These are phyloP conservation scores for Comarum palustre DNA, from an alignment of 306 rosid species.

Conservation along the genomic window DNA sequence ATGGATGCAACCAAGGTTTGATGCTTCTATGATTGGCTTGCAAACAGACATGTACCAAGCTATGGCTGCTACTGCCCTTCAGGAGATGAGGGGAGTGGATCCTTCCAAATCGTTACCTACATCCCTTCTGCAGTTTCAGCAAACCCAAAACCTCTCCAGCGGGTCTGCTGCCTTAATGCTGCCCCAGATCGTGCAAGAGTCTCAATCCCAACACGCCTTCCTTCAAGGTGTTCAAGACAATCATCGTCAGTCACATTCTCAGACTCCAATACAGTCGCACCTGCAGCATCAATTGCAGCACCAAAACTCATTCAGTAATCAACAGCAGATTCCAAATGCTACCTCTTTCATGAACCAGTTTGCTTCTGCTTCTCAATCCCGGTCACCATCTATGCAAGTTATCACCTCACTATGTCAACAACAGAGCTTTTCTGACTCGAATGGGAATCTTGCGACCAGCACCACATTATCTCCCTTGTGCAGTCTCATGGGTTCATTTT, in stretches of 20 bases:
- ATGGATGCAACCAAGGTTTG: slow-evolving; percentile 91
- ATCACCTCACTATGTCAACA: slow-evolving; percentile 68
- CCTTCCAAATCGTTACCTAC: slow-evolving; percentile 62
- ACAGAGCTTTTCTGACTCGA: slow-evolving; percentile 73
- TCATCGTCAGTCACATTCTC: slow-evolving; percentile 52
- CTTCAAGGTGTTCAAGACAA: slow-evolving; percentile 59
- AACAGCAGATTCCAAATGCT: slow-evolving; percentile 45
- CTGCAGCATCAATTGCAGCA: slow-evolving; percentile 62
- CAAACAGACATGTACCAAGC: slow-evolving; percentile 87
- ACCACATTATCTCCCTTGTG: slow-evolving; percentile 73
- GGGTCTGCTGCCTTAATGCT: slow-evolving; percentile 66
- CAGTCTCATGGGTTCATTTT: slow-evolving; percentile 69
- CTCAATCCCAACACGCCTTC: slow-evolving; percentile 67
- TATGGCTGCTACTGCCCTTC: slow-evolving; percentile 88
- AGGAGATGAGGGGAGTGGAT: slow-evolving; percentile 74
- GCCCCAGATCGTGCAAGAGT: slow-evolving; percentile 72
- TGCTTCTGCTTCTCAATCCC: slow-evolving; percentile 61
- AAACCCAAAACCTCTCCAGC: slow-evolving; percentile 56
- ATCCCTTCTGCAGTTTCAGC: slow-evolving; percentile 81
- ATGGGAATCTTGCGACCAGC: slow-evolving; percentile 53
- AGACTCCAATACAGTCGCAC: slow-evolving; percentile 44
- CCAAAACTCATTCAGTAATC: slow-evolving; percentile 53
- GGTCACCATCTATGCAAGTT: slow-evolving; percentile 58
- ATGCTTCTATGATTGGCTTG: slow-evolving; percentile 71
- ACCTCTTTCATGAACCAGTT: slow-evolving; percentile 70